A percentile compares a stretch with the other conserved stretches of the same genome.
Evolutionary conservation across 2,329 filamentous ascomycete genomes (phyloP).

Genomic region (Diaporthe ilicicola): DNA sequence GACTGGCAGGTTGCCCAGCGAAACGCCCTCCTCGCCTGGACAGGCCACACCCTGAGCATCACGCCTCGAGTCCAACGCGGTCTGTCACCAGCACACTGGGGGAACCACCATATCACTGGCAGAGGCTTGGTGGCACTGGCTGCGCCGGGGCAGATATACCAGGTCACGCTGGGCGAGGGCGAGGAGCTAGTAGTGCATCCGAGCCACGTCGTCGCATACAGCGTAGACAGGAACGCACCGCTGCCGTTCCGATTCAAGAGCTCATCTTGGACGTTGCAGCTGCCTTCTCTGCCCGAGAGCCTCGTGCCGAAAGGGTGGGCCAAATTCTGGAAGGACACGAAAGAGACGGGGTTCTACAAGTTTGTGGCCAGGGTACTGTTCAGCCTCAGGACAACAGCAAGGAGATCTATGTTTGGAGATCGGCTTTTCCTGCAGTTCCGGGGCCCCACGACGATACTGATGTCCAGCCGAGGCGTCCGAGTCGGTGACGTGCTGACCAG

Average conservation of each 20-base stretch:
- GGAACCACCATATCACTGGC: conserved; percentile 87
- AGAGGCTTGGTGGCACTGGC: conserved; percentile 85
- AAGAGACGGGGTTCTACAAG: conserved; percentile 77
- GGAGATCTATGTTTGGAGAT: conserved; percentile 92
- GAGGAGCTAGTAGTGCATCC: conserved; percentile 94
- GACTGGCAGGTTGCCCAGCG: conserved; percentile 95
- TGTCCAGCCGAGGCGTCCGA: conserved; percentile 86
- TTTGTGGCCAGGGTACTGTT: conserved; percentile 71
- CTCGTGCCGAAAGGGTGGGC: conserved; percentile 68
- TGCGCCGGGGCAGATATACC: conserved; percentile 89
- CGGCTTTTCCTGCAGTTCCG: conserved; percentile 89
- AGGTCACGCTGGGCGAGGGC: conserved; percentile 79
- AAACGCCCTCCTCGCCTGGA: conserved; percentile 93
- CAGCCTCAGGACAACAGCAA: conserved; percentile 76
- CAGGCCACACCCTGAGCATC: conserved; percentile 83
- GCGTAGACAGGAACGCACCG: conserved; percentile 76
- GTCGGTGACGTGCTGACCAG: conserved; percentile 80
- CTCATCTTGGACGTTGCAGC: conserved; percentile 79
- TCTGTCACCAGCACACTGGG: conserved; percentile 88
- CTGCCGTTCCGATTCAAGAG: conserved; percentile 86
- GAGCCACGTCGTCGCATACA: conserved; percentile 91
- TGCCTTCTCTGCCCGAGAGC: conserved; percentile 72
- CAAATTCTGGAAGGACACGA: conserved; percentile 77
- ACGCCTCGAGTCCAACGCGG: conserved; percentile 78
- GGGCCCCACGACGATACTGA: conserved; percentile 83